These are phyloP conservation scores for Amanita pallidorosea DNA, from an alignment of 768 basidiomycete species.

Conservation along the genomic window DNA sequence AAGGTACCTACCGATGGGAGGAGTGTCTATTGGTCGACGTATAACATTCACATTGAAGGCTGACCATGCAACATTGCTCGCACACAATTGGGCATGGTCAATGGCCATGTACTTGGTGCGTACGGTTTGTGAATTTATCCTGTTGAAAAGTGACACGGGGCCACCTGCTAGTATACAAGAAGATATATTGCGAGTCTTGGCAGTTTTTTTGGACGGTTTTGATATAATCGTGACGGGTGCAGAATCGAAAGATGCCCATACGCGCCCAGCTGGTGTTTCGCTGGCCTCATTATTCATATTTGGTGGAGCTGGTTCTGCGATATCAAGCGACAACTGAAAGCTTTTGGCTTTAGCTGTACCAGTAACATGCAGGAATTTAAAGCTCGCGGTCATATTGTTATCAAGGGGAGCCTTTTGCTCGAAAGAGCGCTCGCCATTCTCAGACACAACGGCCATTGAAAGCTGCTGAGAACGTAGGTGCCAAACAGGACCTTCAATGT, in stretches of 20 bases:
- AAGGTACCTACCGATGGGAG: constrained; percentile 58
- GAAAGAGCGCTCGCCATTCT: constrained; percentile 72
- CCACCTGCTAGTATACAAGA: constrained; percentile 86
- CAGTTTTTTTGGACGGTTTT: constrained; percentile 95
- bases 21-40: constrained; percentile 55
- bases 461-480: constrained; percentile 74
- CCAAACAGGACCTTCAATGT: constrained; percentile 83
- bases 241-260: constrained; percentile 90
- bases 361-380: constrained; percentile 87
- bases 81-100: constrained; percentile 71
- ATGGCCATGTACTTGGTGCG: constrained; percentile 97
- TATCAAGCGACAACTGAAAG: constrained; percentile 78
- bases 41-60: constrained; percentile 91
- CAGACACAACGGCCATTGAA: constrained; percentile 79
- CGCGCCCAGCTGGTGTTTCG: constrained; percentile 45
- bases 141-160: constrained; percentile 88
- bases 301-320: constrained; percentile 61
- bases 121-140: constrained; percentile 94
- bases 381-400: constrained; percentile 76
- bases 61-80: constrained; percentile 89
- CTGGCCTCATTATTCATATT: constrained; percentile 32
- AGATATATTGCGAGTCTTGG: constrained; percentile 86
- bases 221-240: constrained; percentile 91
- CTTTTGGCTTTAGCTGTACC: constrained; percentile 85
- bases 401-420: constrained; percentile 80